Base-by-base conservation (phyloP, 306 rosid genomes). In the Pyrus pyrifolia region DNA sequence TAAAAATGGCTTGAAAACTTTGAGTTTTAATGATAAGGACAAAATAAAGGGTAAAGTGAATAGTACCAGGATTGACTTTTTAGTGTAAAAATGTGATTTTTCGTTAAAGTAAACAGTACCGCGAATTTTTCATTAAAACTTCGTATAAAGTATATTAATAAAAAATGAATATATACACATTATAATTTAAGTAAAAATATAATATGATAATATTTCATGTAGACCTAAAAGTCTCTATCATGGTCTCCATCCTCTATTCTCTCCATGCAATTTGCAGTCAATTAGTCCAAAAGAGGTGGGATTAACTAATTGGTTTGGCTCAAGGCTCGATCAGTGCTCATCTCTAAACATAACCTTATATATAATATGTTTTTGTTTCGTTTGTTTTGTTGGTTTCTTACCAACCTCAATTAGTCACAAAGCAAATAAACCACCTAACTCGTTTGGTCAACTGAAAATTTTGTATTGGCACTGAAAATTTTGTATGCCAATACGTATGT, bases 301-400 rank as follows among this genome's bases (percentile, higher is more conserved):
- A 35, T 72, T 58, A 4, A 8, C 23, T 38, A 22, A 72, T 55
- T 72, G 38, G 25, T 19, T 53, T 35, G 53, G 67, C 76, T 72
- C 76, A 72, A 35, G 67, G 76, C 76, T 57, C 67, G 15, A 72
- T 72, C 76, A 4, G 5, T 69, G 35, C 73, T 67, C 15, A 45
- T 23, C 30, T 9, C 38, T 25, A 4, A 15, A 3, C 21, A 49
- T 17, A 3, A 8, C 23, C 59, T 8, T 31, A 4, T 8, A 9
- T 7, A 27, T 63, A 6, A 2, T 13, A 4, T 25, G 30, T 5
- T 63, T 29, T 63, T 9, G 11, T 30, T 14, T 30, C 21, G 4
- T 57, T 57, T 8, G 25, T 57, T 57, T 27, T 27, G 38, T 62
- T 30, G 30, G n/a, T 63, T 63, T 29, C 42, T 30, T 29, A 30